Evolutionary conservation across 1,139 yeast genomes (phyloP).

Genomic region (Petasospora fabianii): DNA sequence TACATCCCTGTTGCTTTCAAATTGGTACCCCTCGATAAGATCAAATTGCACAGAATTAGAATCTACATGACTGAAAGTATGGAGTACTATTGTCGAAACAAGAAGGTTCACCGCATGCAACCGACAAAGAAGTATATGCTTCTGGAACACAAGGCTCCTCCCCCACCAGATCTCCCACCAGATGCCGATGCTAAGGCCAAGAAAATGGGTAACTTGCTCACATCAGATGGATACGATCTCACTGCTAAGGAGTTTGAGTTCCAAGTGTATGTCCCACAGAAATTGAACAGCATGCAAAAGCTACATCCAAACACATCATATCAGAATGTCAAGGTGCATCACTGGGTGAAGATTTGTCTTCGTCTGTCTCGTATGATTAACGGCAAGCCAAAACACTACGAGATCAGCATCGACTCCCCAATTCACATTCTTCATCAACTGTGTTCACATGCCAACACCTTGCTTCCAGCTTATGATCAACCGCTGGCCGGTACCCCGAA

Average conservation of each 20-base stretch:
- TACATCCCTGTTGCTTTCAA: constrained; percentile 80
- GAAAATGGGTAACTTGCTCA: constrained; percentile 38
- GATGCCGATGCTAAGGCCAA: constrained; percentile 35
- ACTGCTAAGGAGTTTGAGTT: constrained; percentile 70
- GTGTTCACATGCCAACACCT: constrained; percentile 72
- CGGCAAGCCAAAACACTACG: constrained; percentile 78
- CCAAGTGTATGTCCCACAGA: constrained; percentile 74
- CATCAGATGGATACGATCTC: constrained; percentile 35
- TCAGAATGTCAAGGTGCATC: constrained; percentile 76
- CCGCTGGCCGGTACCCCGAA: constrained; percentile 2
- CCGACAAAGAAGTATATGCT: constrained; percentile 78
- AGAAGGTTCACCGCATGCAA: constrained; percentile 87
- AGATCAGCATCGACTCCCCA: constrained; percentile 89
- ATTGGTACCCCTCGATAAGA: constrained; percentile 83
- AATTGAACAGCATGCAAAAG: constrained; percentile 44
- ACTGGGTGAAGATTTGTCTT: constrained; percentile 88
- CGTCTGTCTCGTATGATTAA: constrained; percentile 64
- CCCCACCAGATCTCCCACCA: constrained; percentile 29
- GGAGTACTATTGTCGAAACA: constrained; percentile 82
- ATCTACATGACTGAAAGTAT: constrained; percentile 82
- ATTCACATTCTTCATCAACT: constrained; percentile 58
- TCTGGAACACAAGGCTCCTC: constrained; percentile 71
- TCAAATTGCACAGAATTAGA: constrained; percentile 79
- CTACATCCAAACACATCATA: constrained; percentile 83
- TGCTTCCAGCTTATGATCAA: constrained; percentile 44